Base-by-base conservation (phyloP, 129 eudicot species). In the Escallonia rubra region DNA sequence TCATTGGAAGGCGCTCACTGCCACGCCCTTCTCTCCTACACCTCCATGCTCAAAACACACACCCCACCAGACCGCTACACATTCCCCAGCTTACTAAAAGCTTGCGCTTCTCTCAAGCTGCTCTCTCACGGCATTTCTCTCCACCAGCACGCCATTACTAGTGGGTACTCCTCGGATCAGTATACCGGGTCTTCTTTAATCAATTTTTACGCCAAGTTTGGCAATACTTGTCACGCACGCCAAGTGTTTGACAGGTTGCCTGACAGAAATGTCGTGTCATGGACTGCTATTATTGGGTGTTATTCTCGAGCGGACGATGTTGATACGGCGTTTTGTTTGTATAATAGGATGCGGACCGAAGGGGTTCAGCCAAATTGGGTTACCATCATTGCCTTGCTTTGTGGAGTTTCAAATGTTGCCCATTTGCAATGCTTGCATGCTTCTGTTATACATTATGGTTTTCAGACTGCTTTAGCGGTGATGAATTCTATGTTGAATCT, bases 271-370 rank as follows among this genome's bases (percentile, higher is more conserved):
- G 83, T 89, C 39, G 93, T 89, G 16, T 93, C 97, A 0, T 94
- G 96, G 96, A 94, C 99, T 8, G 80, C 96, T 1, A 85, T 94
- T 14, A 87, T 94, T 16, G 86, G 97, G 61, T 86, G 90, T 59
- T 85, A 89, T 69, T 56, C 90, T n/a, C 76, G 80, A 57, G 62
- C 56, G 23, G 83, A 88, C 23, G 90, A 83, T 40, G 62, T 85
- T 40, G 46, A 15, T 4, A 69, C 59, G 15, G 87, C 88, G 3
- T 79, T 90, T 72, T 52, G 8, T 2, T 15, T 87, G 94, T 83
- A 76, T 73, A 81, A 76, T 8, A 45, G 66, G 66, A 94, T 90
- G 99, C 80, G 61, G 3, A 42, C 4, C 58, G 99, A 87, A 64
- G 94, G 90, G 43, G 57, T 90, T 52, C 49, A 43, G 42, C 96